Evolutionary conservation across 768 basidiomycete genomes (phyloP), one percentile per base, ranked within the genome.

Genomic region (Holtermannia corniformis): DNA sequence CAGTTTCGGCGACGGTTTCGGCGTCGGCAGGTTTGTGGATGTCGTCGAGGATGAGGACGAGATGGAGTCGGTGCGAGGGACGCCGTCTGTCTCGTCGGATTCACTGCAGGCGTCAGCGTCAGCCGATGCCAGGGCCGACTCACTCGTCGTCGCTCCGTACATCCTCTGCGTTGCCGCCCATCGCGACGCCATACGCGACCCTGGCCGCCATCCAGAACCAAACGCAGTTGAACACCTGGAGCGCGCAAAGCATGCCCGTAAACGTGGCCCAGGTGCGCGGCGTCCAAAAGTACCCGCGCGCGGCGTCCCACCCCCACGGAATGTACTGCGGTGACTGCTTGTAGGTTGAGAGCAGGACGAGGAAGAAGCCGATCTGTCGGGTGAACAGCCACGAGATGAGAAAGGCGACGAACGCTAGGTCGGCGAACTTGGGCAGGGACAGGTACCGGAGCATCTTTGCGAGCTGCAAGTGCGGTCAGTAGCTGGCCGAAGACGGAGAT

Each of bases 371-470:
- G 58, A 87, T 72, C 65, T 97, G 89, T 43, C 95, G 82, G 1
- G 92, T 91, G 23, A 88, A 67, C 56, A 95, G 76, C 95, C 95
- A 99, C 10, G 86, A 86, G 20, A 91, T 48, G 64, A 96, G 78
- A 77, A 93, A 99, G 57, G 79, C 63, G 25, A 76, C 85, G 66
- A 99, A 97, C 0, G 80, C 78, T 22, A 74, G 61, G 71, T 97
- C 91, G 50, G 85, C 86, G 13, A 80, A 68, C 19, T 79, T 79
- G 27, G 77, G 73, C 41, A 83, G 71, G 14, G 76, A 75, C n/a
- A 92, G 76, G 72, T 97, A 99, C 52, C 84, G 83, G 57, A 87
- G 73, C 86, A 97, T 93, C 73, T 99, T 99, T 10, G 90, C 93
- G 58, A 87, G 70, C 89, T 93, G 55, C 1, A 32, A 22, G 28